A percentile compares a stretch with the other conserved stretches of the same genome.
phyloP scores from a whole-genome alignment of 2,329 filamentous ascomycete species.

The Aspergillus arachidicola region DNA sequence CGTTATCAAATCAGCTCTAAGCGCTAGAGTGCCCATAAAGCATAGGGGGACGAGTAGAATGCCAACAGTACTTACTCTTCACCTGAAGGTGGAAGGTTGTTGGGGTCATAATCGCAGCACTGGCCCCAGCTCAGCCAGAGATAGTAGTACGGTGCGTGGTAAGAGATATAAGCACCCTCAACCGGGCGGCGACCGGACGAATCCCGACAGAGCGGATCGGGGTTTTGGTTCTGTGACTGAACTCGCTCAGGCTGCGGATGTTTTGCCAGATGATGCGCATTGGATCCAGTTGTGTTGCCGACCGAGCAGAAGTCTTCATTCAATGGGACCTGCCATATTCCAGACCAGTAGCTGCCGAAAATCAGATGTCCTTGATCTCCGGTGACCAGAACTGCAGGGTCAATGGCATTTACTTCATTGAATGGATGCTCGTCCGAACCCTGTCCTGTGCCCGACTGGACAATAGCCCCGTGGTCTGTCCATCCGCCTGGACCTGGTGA shows the following conservation, averaged over 20 bases:
- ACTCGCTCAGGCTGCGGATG: constrained; percentile 23
- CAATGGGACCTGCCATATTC: constrained; percentile 64
- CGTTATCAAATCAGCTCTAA: neutral
- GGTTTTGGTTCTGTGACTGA: constrained; percentile 19
- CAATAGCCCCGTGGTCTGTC: constrained; percentile 39
- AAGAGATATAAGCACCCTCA: constrained; percentile 35
- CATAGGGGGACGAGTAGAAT: neutral
- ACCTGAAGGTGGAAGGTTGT: constrained; percentile 52
- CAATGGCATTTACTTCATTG: constrained; percentile 62
- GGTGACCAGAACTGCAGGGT: constrained; percentile 54
- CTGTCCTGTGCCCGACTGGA: constrained; percentile 37
- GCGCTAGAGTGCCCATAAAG: neutral
- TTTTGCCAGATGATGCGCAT: constrained; percentile 33
- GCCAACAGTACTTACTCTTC: constrained; percentile 44
- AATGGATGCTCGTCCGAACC: constrained; percentile 32
- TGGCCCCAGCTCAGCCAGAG: constrained; percentile 39
- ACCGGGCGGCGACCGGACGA: constrained; percentile 34
- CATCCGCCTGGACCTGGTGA: constrained; percentile 38
- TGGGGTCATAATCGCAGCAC: constrained; percentile 33
- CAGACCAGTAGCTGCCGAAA: constrained; percentile 71
- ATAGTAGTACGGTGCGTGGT: constrained; percentile 34
- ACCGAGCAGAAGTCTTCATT: constrained; percentile 27
- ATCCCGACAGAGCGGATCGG: constrained; percentile 32
- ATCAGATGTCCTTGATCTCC: constrained; percentile 51
- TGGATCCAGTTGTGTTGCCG: constrained; percentile 22